Evolutionary conservation across 257 asterid species (phyloP).

Genomic region (Solanum pimpinellifolium): DNA sequence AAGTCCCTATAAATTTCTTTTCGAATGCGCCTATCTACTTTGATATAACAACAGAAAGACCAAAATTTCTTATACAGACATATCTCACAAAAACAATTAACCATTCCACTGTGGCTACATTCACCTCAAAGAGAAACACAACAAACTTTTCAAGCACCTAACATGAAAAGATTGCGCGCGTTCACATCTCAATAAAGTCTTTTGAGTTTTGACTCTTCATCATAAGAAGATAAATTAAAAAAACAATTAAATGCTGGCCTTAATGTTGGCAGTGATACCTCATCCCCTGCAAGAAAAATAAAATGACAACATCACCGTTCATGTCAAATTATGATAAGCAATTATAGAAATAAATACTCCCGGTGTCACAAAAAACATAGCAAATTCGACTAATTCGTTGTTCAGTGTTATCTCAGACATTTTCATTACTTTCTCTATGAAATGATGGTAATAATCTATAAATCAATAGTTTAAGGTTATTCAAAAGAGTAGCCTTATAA

Average conservation of each 20-base stretch:
- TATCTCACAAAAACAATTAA: not conserved
- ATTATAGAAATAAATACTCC: not conserved
- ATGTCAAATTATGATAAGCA: not conserved
- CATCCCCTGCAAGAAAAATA: conserved; percentile 65
- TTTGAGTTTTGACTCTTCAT: not conserved
- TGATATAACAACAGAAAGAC: not conserved
- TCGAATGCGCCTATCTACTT: not conserved
- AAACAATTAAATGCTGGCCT: not conserved
- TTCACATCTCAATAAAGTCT: not conserved
- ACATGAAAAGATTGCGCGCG: not conserved
- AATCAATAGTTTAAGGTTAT: not conserved
- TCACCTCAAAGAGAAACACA: not conserved
- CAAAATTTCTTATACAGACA: not conserved
- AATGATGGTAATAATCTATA: not conserved
- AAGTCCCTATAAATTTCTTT: not conserved
- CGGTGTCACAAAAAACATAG: not conserved
- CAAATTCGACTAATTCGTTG: not conserved
- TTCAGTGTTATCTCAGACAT: not conserved
- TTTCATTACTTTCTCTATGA: not conserved
- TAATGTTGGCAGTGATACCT: conserved; percentile 37
- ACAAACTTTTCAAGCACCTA: not conserved
- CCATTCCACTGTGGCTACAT: not conserved
- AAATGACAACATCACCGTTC: not conserved
- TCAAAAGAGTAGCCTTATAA: not conserved
- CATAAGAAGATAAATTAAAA: not conserved